Percentiles rank a stretch among this genome's conserved stretches.
These are phyloP conservation scores for Cytospora piceae DNA, from an alignment of 2,329 filamentous ascomycete species.

Conservation along the genomic window DNA sequence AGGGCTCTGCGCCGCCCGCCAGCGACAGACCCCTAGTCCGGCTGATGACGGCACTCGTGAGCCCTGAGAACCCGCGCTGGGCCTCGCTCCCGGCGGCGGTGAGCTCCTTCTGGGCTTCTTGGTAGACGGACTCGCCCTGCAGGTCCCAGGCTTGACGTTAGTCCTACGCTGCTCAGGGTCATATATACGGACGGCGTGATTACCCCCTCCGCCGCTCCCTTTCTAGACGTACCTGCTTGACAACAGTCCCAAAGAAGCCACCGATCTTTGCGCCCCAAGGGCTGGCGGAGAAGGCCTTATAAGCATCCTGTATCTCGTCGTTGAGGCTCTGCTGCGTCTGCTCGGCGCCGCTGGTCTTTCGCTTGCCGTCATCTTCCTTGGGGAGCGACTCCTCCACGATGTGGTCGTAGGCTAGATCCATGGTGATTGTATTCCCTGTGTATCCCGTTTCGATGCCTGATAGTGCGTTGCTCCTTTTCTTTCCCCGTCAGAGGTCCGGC, in stretches of 20 bases:
- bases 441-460: neutral
- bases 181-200: neutral
- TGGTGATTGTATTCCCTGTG: constrained; percentile 44
- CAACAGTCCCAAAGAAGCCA: constrained; percentile 87
- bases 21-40: constrained; percentile 77
- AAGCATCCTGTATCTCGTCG: constrained; percentile 89
- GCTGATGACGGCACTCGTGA: constrained; percentile 69
- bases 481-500: constrained; percentile 7
- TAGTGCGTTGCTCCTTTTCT: neutral
- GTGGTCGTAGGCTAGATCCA: constrained; percentile 98
- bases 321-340: constrained; percentile 67
- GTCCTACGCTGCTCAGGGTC: neutral
- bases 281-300: constrained; percentile 88
- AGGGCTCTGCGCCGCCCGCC: constrained; percentile 43
- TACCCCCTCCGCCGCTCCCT: neutral
- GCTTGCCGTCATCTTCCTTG: constrained; percentile 55
- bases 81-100: constrained; percentile 80
- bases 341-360: constrained; percentile 46
- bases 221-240: constrained; percentile 72
- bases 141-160: neutral
- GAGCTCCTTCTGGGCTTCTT: constrained; percentile 84
- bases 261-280: constrained; percentile 90
- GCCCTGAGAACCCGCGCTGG: constrained; percentile 74
- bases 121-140: constrained; percentile 80
- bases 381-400: constrained; percentile 82